A percentile compares a stretch with the other conserved stretches of the same genome.
Evolutionary conservation across 2,329 filamentous ascomycete species (phyloP).

Genomic region (Delphinella strobiligena): DNA sequence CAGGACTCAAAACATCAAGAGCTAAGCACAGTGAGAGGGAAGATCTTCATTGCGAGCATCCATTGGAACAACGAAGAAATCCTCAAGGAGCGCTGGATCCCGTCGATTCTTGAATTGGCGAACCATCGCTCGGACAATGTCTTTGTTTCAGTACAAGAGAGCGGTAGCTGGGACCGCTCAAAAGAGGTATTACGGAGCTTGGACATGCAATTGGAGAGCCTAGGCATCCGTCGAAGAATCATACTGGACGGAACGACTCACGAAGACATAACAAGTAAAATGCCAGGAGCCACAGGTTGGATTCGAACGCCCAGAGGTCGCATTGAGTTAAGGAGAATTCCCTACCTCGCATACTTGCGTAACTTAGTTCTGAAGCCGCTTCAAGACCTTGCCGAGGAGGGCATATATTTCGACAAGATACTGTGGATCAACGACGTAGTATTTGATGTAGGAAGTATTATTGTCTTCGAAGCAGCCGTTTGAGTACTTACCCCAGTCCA

Average conservation of each 20-base stretch:
- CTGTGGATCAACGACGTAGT: constrained; percentile 54
- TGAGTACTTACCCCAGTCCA: constrained; percentile 17
- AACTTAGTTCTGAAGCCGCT: constrained; percentile 54
- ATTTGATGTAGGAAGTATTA: constrained; percentile 48
- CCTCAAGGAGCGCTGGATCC: constrained; percentile 50
- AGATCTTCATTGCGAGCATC: constrained; percentile 58
- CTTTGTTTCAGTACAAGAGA: constrained; percentile 56
- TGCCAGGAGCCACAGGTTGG: constrained; percentile 47
- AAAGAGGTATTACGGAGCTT: constrained; percentile 49
- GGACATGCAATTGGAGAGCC: constrained; percentile 38
- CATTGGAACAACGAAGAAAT: constrained; percentile 56
- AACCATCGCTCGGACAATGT: constrained; percentile 50
- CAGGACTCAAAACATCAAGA: too few relatives aligned
- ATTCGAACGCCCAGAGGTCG: constrained; percentile 43
- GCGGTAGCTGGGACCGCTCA: constrained; percentile 56
- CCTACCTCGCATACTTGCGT: constrained; percentile 52
- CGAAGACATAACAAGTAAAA: constrained; percentile 31
- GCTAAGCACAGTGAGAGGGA: too few relatives aligned
- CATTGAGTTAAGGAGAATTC: constrained; percentile 52
- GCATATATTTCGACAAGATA: constrained; percentile 43
- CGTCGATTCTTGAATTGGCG: constrained; percentile 46
- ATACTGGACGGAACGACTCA: constrained; percentile 49
- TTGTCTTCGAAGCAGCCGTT: too few relatives aligned
- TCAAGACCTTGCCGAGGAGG: constrained; percentile 36
- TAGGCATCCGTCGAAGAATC: constrained; percentile 44